phyloP scores from a whole-genome alignment of 192 early-diverging fungal genomes.

The Glomus cerebriforme region DNA sequence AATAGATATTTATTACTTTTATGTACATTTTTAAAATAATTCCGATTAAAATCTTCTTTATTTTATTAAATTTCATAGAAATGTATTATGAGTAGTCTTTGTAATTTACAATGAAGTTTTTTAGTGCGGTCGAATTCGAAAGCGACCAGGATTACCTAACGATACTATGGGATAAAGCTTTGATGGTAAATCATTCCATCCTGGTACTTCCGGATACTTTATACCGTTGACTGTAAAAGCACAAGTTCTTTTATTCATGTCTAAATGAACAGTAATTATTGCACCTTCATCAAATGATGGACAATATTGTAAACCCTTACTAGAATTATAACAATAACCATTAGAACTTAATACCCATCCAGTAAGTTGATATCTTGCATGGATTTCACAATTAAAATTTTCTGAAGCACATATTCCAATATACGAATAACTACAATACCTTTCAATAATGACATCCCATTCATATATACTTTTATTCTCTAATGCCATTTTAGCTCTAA shows the following conservation, averaged over 20 bases:
- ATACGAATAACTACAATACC: neutral
- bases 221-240: conserved; percentile 26
- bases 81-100: no score
- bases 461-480: neutral
- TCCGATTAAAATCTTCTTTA: no score
- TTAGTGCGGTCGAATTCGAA: neutral
- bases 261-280: conserved; percentile 21
- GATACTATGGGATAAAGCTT: conserved; percentile 26
- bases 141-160: neutral
- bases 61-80: no score
- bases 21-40: no score
- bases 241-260: conserved; percentile 26
- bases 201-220: neutral
- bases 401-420: conserved; percentile 3
- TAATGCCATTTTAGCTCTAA: neutral
- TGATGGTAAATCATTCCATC: conserved; percentile 18
- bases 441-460: conserved; percentile 22
- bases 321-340: neutral
- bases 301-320: neutral
- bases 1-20: no score
- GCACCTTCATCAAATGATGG: conserved; percentile 1
- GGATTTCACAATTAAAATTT: conserved; percentile 1
- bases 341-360: conserved; percentile 1
- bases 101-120: no score
- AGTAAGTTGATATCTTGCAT: neutral